Evolutionary conservation across 1,139 yeast genomes (phyloP), one percentile per base, ranked within the genome.

Genomic region (Pneumocystis wakefieldiae): DNA sequence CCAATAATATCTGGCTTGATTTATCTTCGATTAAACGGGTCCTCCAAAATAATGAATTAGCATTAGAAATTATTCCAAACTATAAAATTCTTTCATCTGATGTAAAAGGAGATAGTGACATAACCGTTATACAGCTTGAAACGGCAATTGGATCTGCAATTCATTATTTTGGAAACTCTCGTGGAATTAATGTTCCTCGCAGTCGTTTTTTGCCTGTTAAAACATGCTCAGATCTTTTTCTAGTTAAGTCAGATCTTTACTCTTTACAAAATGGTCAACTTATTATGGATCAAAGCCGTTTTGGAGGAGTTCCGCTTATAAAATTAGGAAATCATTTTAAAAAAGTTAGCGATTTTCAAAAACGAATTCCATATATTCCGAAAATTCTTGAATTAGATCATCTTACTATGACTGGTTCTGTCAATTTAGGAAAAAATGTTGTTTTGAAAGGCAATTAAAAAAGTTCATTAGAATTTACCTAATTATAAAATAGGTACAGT

Each of bases 111-210:
- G 70, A 67, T 64, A 67, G 68, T 14, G 70, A 67, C 38, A 80
- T 82, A 69, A 96, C 95, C 66, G 82, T 83, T 68, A 85, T 92
- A 72, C 98, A 92, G 79, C 83, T 92, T 73, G 98, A 92, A 80
- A 92, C 98, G 62, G 98, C 98, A 36, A 96, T 90, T 69, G 98
- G 98, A 80, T 98, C 98, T 58, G 97, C 98, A 63, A 92, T 92
- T 74, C 88, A 96, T 77, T 94, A 91, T 77, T 92, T 94, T 76
- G 81, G 85, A 70, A 87, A 89, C 71, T 97, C 97, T 39, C 97
- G 90, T 73, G 98, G 98, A 77, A 95, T 92, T 71, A 96, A 90
- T 71, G 98, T 92, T 42, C 97, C 98, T 76, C 87, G 98, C 78
- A 82, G 96, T 59, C 86, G 98, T 75, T 92, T 92, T 82, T 82